These are phyloP conservation scores for Aspergillus biplanus DNA, from an alignment of 495 filamentous ascomycete species.

Conservation along the genomic window DNA sequence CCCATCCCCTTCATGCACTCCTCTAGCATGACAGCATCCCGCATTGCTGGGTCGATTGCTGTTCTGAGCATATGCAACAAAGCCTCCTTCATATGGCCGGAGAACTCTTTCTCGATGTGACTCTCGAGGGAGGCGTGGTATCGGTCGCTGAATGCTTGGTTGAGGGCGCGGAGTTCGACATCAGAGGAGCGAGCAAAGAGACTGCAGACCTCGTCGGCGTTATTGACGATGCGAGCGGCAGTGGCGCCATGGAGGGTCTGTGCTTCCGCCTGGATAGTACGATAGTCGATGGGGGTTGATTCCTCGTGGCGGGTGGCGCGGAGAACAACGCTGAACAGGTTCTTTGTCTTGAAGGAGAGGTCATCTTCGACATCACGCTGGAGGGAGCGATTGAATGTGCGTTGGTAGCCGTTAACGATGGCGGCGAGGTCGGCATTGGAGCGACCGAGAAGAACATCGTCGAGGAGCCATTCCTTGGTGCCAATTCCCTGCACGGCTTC, in stretches of 20 bases:
- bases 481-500: conserved; percentile 76
- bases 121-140: conserved; percentile 69
- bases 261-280: conserved; percentile 72
- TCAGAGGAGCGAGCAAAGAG: conserved; percentile 75
- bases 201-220: conserved; percentile 74
- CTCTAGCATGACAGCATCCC: conserved; percentile 79
- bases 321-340: conserved; percentile 78
- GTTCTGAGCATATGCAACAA: conserved; percentile 77
- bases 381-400: conserved; percentile 61
- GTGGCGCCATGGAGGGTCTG: conserved; percentile 73
- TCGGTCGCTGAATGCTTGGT: conserved; percentile 65
- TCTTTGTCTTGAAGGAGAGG: conserved; percentile 80
- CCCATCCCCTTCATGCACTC: conserved; percentile 84
- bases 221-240: conserved; percentile 69
- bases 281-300: conserved; percentile 65
- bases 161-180: conserved; percentile 80
- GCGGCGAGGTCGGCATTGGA: conserved; percentile 82
- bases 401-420: conserved; percentile 78
- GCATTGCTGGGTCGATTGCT: conserved; percentile 77
- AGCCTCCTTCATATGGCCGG: conserved; percentile 88
- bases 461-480: conserved; percentile 83
- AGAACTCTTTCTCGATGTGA: conserved; percentile 78
- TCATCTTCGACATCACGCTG: conserved; percentile 73
- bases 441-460: conserved; percentile 81
- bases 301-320: conserved; percentile 75